A percentile compares a stretch with the other conserved stretches of the same genome.
These are phyloP conservation scores for Leccinum subgranulosum DNA, from an alignment of 768 basidiomycete species.

Conservation along the genomic window DNA sequence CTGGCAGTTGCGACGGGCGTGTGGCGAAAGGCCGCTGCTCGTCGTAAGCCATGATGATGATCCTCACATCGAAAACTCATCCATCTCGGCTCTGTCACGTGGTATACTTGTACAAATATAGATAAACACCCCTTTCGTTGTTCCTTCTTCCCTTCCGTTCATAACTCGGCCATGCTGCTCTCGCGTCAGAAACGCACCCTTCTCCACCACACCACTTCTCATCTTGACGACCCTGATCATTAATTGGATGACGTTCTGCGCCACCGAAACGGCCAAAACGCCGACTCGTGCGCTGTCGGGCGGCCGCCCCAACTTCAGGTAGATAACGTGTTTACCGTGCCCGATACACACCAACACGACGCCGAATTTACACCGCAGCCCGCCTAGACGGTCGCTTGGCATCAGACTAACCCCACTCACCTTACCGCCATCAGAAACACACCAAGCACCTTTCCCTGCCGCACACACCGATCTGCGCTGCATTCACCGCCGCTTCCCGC, in stretches of 20 bases:
- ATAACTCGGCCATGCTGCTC: constrained; percentile 62
- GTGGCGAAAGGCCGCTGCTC: constrained; percentile 13
- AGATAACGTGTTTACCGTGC: constrained; percentile 89
- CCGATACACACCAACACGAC: constrained; percentile 86
- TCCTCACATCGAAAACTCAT: constrained; percentile 7
- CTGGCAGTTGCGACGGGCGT: constrained; percentile 8
- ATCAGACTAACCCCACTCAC: constrained; percentile 35
- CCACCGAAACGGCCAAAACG: constrained; percentile 60
- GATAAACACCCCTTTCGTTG: neutral
- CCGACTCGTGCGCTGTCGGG: constrained; percentile 7
- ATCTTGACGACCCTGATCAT: constrained; percentile 69
- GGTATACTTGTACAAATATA: neutral
- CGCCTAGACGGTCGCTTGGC: neutral
- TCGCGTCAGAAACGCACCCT: neutral
- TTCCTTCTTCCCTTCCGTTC: constrained; percentile 29
- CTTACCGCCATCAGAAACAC: constrained; percentile 90
- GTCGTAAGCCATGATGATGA: constrained; percentile 24
- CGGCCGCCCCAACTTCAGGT: constrained; percentile 49
- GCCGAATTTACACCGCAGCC: constrained; percentile 54
- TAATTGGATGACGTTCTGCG: constrained; percentile 90
- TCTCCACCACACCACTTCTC: constrained; percentile 39
- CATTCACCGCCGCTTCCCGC: constrained; percentile 85
- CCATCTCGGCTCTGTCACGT: neutral
- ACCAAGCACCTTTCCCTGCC: constrained; percentile 80
- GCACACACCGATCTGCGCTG: constrained; percentile 87